Evolutionary conservation across 345 rosid species (phyloP).

Genomic region (Acer yangbiense): DNA sequence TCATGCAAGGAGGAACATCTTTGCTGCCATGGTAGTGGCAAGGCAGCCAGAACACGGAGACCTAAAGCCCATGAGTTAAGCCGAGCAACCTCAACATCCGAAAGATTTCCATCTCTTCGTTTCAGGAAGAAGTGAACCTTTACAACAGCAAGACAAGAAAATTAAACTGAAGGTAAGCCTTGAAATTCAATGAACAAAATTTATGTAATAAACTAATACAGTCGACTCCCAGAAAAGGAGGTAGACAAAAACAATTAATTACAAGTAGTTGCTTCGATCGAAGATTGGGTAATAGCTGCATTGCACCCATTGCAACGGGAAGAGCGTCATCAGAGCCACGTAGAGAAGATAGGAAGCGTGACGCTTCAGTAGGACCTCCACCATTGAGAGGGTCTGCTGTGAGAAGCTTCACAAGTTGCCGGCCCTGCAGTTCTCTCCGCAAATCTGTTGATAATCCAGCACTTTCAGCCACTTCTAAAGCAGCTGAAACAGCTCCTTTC

Average conservation of each 20-base stretch:
- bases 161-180: conserved; percentile 10
- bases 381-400: conserved; percentile 97
- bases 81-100: conserved; percentile 75
- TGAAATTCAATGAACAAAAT: conserved; percentile 4
- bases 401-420: conserved; percentile 97
- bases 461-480: conserved; percentile 96
- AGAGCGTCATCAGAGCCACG: conserved; percentile 92
- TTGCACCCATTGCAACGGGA: conserved; percentile 97
- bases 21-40: conserved; percentile 99
- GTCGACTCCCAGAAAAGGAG: conserved; percentile 12
- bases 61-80: conserved; percentile 99
- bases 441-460: conserved; percentile 81
- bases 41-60: conserved; percentile 89
- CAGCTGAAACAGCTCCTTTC: conserved; percentile 98
- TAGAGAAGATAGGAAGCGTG: conserved; percentile 88
- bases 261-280: conserved; percentile 98
- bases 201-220: not conserved
- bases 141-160: conserved; percentile 33
- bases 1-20: conserved; percentile 96
- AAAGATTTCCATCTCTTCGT: conserved; percentile 82
- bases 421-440: conserved; percentile 92
- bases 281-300: conserved; percentile 92
- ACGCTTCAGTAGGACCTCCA: conserved; percentile 99
- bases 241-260: conserved; percentile 26
- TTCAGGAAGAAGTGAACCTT: conserved; percentile 97